Evolutionary conservation across 2,329 filamentous ascomycete genomes (phyloP).

Genomic region (Lasiodiplodia theobromae): DNA sequence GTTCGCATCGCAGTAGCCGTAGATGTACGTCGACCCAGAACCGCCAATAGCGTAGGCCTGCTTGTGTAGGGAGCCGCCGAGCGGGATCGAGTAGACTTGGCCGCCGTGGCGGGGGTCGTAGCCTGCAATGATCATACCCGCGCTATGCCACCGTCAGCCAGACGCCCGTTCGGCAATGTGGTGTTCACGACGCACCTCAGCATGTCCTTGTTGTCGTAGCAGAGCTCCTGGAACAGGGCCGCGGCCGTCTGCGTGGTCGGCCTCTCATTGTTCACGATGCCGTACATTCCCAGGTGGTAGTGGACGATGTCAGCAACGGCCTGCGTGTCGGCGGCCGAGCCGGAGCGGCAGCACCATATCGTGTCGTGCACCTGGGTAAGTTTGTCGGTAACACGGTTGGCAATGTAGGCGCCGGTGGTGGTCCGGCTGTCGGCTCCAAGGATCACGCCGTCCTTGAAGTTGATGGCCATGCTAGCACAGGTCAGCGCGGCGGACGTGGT

Average conservation of each 20-base stretch:
- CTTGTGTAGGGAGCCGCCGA: slow-evolving; percentile 97
- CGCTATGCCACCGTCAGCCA: slow-evolving; percentile 61
- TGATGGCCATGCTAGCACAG: slow-evolving; percentile 86
- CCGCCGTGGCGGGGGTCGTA: slow-evolving; percentile 95
- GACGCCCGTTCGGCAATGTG: not conserved
- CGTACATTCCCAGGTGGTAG: slow-evolving; percentile 93
- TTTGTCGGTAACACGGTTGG: slow-evolving; percentile 99
- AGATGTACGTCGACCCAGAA: slow-evolving; percentile 98
- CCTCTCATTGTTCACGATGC: slow-evolving; percentile 84
- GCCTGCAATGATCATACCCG: slow-evolving; percentile 97
- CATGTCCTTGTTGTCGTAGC: slow-evolving; percentile 95
- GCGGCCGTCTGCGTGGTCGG: slow-evolving; percentile 96
- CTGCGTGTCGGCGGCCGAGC: slow-evolving; percentile 96
- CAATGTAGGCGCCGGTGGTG: slow-evolving; percentile 97
- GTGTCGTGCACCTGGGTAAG: slow-evolving; percentile 98
- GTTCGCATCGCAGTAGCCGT: slow-evolving; percentile 96
- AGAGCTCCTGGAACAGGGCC: slow-evolving; percentile 96
- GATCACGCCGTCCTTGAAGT: slow-evolving; percentile 98
- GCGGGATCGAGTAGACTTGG: slow-evolving; percentile 95
- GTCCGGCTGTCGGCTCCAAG: slow-evolving; percentile 97
- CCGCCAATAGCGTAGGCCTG: slow-evolving; percentile 94
- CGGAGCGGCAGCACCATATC: slow-evolving; percentile 99
- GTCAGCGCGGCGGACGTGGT: slow-evolving; percentile 40
- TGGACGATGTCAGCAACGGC: slow-evolving; percentile 98
- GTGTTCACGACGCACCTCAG: slow-evolving; percentile 72